Percentiles rank a stretch among this genome's conserved stretches.
phyloP scores from a whole-genome alignment of 768 basidiomycete species.

The Favolaschia claudopus region DNA sequence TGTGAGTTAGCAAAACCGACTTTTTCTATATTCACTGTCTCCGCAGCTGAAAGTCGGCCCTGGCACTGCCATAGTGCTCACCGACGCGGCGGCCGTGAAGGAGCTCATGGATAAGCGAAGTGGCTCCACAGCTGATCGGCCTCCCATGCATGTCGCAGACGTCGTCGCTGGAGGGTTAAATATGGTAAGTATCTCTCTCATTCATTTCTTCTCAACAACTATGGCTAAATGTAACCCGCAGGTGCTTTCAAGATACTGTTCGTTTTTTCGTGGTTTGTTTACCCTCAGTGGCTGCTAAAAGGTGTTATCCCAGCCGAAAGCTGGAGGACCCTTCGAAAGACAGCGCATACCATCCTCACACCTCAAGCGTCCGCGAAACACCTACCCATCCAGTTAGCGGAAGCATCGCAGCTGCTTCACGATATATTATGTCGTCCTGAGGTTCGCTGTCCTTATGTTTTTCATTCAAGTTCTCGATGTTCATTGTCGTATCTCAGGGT shows the following conservation, averaged over 20 bases:
- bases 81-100: constrained; percentile 28
- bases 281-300: background rate
- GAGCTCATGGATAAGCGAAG: constrained; percentile 38
- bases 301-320: background rate
- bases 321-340: constrained; percentile 25
- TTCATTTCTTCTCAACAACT: no score
- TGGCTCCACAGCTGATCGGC: constrained; percentile 33
- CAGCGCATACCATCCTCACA: constrained; percentile 27
- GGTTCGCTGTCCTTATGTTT: background rate
- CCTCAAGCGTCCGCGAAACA: constrained; percentile 28
- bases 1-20: constrained; percentile 11
- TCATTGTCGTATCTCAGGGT: constrained; percentile 24
- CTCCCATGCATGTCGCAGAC: constrained; percentile 28
- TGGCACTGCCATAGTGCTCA: constrained; percentile 33
- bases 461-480: background rate
- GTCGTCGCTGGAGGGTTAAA: constrained; percentile 27
- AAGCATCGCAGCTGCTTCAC: constrained; percentile 24
- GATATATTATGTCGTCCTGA: constrained; percentile 11
- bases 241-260: constrained; percentile 24
- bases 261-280: background rate
- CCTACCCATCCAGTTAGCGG: constrained; percentile 29
- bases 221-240: no score
- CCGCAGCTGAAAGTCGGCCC: constrained; percentile 28
- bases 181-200: no score
- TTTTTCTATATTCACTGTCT: background rate